Conservation (phyloP, 495 filamentous ascomycete species). For the Massariosphaeria phaeospora region DNA sequence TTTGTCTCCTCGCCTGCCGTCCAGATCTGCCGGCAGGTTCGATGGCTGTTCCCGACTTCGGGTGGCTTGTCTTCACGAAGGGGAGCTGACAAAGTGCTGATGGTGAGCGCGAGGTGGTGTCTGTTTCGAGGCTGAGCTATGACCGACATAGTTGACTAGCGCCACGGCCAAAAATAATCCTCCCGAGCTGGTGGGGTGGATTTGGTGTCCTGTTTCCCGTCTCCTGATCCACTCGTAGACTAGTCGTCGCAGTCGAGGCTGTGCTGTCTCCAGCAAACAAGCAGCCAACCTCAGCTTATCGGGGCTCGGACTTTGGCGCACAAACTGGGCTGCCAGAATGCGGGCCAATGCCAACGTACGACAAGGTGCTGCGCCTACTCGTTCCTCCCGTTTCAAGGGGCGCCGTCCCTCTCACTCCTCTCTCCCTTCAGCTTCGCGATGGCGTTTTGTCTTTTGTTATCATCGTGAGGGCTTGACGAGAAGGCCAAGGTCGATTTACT, state of each 20-base stretch:
- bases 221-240: too few species aligned
- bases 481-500: too few species aligned
- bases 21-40: background rate
- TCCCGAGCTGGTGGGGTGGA: slow-evolving; percentile 21
- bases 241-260: slow-evolving; percentile 18
- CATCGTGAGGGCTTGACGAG: too few species aligned
- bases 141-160: slow-evolving; percentile 15
- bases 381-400: too few species aligned
- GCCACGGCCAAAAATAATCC: slow-evolving; percentile 25
- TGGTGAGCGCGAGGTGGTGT: background rate
- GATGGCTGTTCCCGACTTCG: background rate
- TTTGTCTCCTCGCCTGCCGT: too few species aligned
- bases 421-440: too few species aligned
- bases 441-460: too few species aligned
- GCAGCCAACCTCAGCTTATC: slow-evolving; percentile 21
- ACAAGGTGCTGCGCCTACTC: background rate
- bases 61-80: background rate
- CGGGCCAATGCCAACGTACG: background rate
- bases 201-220: background rate
- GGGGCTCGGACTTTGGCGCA: background rate
- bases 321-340: background rate
- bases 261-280: slow-evolving; percentile 14
- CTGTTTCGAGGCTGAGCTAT: slow-evolving; percentile 20
- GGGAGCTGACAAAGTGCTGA: background rate
- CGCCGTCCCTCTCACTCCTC: too few species aligned